Conservation (phyloP, 805 yeast genomes). For the Sporopachydermia lactativora region DNA sequence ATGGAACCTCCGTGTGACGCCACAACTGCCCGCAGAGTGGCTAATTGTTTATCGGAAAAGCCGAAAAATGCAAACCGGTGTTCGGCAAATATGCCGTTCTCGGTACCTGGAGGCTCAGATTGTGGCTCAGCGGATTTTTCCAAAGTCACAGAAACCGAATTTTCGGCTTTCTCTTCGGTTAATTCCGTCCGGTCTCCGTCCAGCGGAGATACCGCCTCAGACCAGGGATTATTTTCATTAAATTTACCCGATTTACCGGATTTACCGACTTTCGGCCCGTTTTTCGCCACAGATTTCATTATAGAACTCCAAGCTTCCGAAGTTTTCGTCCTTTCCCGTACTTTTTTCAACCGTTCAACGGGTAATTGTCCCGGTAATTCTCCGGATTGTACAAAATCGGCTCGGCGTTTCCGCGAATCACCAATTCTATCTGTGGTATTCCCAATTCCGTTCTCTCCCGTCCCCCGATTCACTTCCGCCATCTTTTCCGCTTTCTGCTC, state of each 20-base stretch:
- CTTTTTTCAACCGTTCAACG: not conserved
- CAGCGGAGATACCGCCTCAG: too few relatives aligned
- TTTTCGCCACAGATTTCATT: not conserved
- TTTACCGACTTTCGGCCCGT: too few relatives aligned
- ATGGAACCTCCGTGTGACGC: slow-evolving; percentile 31
- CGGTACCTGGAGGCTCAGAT: not conserved
- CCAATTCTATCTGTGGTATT: too few relatives aligned
- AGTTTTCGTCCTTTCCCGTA: not conserved
- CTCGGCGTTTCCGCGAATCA: not conserved
- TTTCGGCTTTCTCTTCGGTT: not conserved
- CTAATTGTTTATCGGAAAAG: slow-evolving; percentile 24
- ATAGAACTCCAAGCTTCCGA: not conserved
- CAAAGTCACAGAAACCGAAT: not conserved
- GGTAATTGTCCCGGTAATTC: not conserved
- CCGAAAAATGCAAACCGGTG: slow-evolving; percentile 29
- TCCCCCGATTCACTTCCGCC: not conserved
- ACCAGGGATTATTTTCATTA: not conserved
- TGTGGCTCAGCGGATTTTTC: not conserved
- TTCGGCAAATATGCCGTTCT: slow-evolving; percentile 24
- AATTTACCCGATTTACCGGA: too few relatives aligned
- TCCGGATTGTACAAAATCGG: not conserved
- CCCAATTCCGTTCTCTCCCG: not conserved
- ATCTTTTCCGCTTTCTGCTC: slow-evolving; percentile 3
- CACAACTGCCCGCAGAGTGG: slow-evolving; percentile 28
- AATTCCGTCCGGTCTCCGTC: not conserved